phyloP scores from a whole-genome alignment of 2,329 filamentous ascomycete species.

The Diaporthe vexans region DNA sequence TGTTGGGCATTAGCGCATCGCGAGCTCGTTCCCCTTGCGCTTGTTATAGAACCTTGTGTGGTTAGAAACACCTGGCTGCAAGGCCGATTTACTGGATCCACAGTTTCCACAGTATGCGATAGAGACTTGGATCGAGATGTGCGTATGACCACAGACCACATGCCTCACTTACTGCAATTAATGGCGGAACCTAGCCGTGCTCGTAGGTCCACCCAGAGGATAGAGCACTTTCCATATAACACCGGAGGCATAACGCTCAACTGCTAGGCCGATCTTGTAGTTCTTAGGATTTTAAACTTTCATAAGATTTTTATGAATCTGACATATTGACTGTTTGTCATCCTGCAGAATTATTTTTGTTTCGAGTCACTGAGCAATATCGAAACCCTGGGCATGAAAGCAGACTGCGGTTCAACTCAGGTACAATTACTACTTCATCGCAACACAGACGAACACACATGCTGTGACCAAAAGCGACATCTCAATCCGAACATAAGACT shows the following conservation, averaged over 20 bases:
- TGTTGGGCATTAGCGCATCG: neutral
- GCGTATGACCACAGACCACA: neutral
- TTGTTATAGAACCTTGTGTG: neutral
- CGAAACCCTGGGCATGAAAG: neutral
- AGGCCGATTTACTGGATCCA: neutral
- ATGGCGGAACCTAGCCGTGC: too few relatives aligned
- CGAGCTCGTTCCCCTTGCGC: neutral
- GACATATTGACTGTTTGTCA: too few relatives aligned
- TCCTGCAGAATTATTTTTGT: too few relatives aligned
- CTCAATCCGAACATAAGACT: neutral
- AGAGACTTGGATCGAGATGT: neutral
- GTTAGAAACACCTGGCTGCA: neutral
- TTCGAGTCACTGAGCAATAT: too few relatives aligned
- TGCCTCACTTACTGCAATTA: neutral
- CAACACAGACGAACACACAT: too few relatives aligned
- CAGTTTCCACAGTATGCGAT: neutral
- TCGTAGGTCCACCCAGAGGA: neutral
- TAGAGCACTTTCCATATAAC: neutral
- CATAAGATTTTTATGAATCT: neutral
- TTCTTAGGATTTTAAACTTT: neutral
- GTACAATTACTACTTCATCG: neutral
- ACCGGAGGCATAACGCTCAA: neutral
- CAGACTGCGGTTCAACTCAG: neutral
- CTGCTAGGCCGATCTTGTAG: neutral
- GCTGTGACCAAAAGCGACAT: neutral